Evolutionary conservation across 352 stramenopile species (phyloP), one percentile per base, ranked within the genome.

Genomic region (Phytophthora brassicae): DNA sequence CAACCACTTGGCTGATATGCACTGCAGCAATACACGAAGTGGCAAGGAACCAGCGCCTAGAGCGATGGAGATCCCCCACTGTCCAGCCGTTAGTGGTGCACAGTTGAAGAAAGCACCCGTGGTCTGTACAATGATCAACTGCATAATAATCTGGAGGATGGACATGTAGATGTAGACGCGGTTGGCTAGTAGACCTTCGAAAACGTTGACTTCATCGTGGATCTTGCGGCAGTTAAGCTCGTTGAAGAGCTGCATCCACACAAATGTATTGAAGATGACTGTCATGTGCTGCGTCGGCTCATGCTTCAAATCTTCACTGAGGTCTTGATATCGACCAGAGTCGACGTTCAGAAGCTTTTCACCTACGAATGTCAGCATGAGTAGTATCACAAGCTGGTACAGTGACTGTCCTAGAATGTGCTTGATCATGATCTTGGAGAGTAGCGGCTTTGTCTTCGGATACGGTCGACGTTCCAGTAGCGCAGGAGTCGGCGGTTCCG

Each of bases 231-330:
- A 88, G 59, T 92, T 91, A 49, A 94, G 54, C 65, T 94, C 79
- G 50, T 94, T 94, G 57, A 90, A 99, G 26, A 99, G 83, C 84
- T 98, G 95, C 63, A 97, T 90, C 77, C 98, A 98, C 23, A 99
- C 96, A 68, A 99, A 99, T 13, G 94, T 91, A 72, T 99, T 99
- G 83, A 99, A 99, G 45, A 99, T 64, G 54, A 99, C 79, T 2
- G 96, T 98, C 78, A 97, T 98, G 79, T 99, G 97, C 56, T 90
- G 57, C 1, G 72, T 94, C 14, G 90, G 92, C 4, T 83, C 56
- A 11, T 78, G 22, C 24, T 78, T 66, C 6, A 69, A 12, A 9
- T 68, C 56, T 0, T 85, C 68, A 0, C 3, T 33, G 11, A 77
- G 55, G 56, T 85, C 86, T 0, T 56, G 49, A 28, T 58, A 77